Base-by-base conservation (phyloP, 305 asterid genomes). In the Fraxinus platypoda region DNA sequence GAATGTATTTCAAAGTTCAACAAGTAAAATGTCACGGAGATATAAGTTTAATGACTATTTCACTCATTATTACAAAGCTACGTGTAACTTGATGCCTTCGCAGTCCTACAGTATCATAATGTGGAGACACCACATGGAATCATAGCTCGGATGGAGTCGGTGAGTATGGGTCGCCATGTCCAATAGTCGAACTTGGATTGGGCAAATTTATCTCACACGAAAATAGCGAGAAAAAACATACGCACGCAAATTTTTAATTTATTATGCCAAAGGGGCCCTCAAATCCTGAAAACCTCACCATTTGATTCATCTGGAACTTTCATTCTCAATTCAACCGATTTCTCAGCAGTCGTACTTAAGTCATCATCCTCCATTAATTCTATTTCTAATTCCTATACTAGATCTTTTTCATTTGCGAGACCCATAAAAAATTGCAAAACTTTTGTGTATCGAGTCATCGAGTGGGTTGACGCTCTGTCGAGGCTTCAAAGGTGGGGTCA, bases 211-310 rank as follows among this genome's bases (percentile, higher is more conserved):
- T 33, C 35, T 33, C 6, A 33, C 35, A 4, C 35, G 35, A 33
- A 33, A 33, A 33, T 33, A 4, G 35, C 31, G 35, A 33, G 35
- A 33, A 33, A 33, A 33, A 4, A 33, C 35, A 33, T 6, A 33
- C 34, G 41, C 41, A 35, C 2, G 9, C 41, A 35, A 6, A 35
- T 0, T 35, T 35, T 1, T 49, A 12, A 4, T 77, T 30, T 13
- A 28, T 78, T 25, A 64, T 25, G 26, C 41, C 74, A 84, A 88
- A 90, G 91, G 94, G 91, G 91, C 72, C 89, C 89, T 49, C 91
- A 87, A 81, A 77, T 89, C 23, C 84, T 92, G 82, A 89, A 84
- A 89, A 83, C 88, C 82, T 88, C 93, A 9, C 92, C 94, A 37
- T 75, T 86, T 80, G 85, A 87, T 59, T 85, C 91, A 85, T 88